These are phyloP conservation scores for Russula lepida DNA, from an alignment of 768 basidiomycete genomes.

Conservation along the genomic window DNA sequence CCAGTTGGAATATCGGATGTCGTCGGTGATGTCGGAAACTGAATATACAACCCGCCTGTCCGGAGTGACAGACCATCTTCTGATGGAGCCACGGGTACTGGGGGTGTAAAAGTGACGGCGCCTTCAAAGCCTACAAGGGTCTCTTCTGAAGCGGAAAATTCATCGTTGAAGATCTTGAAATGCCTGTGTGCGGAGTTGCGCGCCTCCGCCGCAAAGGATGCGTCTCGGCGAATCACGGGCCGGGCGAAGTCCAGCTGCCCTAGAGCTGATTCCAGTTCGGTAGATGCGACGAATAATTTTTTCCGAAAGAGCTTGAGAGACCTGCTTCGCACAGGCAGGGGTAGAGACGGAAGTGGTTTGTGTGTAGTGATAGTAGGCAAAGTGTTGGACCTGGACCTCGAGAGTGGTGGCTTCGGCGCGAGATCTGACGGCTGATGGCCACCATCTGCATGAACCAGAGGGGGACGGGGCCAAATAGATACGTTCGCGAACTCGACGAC, in stretches of 20 bases:
- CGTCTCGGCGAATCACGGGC: conserved; percentile 8
- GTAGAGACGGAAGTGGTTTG: conserved; percentile 17
- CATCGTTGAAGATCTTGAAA: conserved; percentile 16
- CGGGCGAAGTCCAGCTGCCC: neutral
- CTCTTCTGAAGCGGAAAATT: conserved; percentile 15
- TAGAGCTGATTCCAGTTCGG: neutral
- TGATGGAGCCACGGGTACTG: neutral
- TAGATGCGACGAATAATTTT: neutral
- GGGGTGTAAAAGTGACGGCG: neutral
- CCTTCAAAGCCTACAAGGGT: conserved; percentile 18
- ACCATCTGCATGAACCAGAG: neutral
- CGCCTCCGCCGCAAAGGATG: conserved; percentile 11
- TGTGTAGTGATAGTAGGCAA: conserved; percentile 10
- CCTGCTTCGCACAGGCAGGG: conserved; percentile 15
- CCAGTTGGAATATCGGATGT: conserved; percentile 8
- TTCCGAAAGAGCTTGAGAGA: conserved; percentile 17
- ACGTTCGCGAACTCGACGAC: conserved; percentile 31
- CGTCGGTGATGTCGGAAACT: conserved; percentile 7
- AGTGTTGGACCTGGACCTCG: conserved; percentile 20
- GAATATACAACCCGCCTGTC: conserved; percentile 21
- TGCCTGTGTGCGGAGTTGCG: conserved; percentile 16
- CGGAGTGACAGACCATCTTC: conserved; percentile 14
- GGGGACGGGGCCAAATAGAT: conserved; percentile 24
- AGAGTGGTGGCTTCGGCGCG: neutral
- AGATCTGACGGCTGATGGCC: neutral